Percentiles rank a stretch among this genome's conserved stretches.
phyloP scores from a whole-genome alignment of 2,329 filamentous ascomycete species.

The Fusarium sp. region DNA sequence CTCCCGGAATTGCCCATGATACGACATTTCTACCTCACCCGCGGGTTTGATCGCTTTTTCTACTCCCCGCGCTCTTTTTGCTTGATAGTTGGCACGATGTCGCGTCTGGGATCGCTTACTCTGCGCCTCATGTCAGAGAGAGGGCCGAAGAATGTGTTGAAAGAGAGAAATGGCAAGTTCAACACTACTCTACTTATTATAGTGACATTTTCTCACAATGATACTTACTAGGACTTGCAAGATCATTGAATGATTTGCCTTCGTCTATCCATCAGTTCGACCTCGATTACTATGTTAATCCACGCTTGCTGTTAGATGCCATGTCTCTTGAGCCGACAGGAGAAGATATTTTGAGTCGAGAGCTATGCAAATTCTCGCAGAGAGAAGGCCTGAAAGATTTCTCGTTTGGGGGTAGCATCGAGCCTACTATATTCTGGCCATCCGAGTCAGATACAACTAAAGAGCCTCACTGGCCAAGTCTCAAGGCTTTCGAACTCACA shows the following conservation, averaged over 20 bases:
- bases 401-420: background rate
- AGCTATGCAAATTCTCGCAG: background rate
- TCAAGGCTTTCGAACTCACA: background rate
- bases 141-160: background rate
- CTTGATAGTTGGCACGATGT: constrained; percentile 4
- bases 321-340: background rate
- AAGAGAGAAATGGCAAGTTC: background rate
- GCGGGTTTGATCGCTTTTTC: background rate
- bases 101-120: background rate
- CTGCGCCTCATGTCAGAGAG: background rate
- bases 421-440: constrained; percentile 11
- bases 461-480: background rate
- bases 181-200: background rate
- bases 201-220: background rate
- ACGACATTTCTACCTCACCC: background rate
- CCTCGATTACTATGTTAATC: background rate
- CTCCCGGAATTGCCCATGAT: constrained; percentile 4
- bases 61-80: background rate
- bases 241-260: background rate
- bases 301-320: background rate
- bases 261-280: background rate
- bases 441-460: background rate
- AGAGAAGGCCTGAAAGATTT: background rate
- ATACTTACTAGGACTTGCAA: background rate
- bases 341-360: background rate